Conservation (phyloP, 1,139 yeast species). For the Zygoascus sp. region DNA sequence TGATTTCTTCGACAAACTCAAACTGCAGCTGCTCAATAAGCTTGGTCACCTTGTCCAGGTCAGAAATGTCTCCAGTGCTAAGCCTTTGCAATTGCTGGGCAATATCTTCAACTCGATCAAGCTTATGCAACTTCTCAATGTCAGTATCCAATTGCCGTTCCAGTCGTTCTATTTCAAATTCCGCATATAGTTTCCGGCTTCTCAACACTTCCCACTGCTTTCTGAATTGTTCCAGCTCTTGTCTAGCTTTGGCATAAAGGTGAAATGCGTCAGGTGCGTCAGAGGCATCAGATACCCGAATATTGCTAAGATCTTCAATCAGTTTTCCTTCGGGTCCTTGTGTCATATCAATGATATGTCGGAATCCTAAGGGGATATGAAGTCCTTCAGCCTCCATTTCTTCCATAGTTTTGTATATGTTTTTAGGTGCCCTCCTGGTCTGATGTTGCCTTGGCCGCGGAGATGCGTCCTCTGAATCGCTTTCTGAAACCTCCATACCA, state of each 20-base stretch:
- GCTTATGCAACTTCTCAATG: conserved; percentile 16
- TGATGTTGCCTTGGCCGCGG: not conserved
- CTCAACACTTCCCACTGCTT: conserved; percentile 30
- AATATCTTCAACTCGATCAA: conserved; percentile 16
- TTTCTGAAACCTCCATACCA: conserved; percentile 18
- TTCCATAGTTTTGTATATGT: conserved; percentile 37
- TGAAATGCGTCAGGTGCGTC: conserved; percentile 13
- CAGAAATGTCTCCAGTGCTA: conserved; percentile 2
- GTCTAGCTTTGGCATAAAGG: conserved; percentile 27
- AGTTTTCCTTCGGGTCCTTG: conserved; percentile 18
- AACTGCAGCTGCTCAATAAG: conserved; percentile 27
- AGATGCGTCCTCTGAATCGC: conserved; percentile 1
- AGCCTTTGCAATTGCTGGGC: not conserved
- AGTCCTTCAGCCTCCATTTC: conserved; percentile 39
- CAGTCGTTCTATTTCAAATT: conserved; percentile 24
- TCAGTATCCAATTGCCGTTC: conserved; percentile 22
- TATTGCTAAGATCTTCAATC: conserved; percentile 18
- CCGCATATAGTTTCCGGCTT: conserved; percentile 24
- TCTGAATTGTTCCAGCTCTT: conserved; percentile 28
- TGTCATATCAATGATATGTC: conserved; percentile 32
- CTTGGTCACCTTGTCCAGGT: conserved; percentile 16
- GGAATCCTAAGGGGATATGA: conserved; percentile 36
- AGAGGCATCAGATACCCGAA: conserved; percentile 14
- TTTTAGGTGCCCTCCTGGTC: conserved; percentile 18
- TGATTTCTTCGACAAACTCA: conserved; percentile 24